These are phyloP conservation scores for Curvularia sp. DNA, from an alignment of 2,329 filamentous ascomycete species.

Conservation along the genomic window DNA sequence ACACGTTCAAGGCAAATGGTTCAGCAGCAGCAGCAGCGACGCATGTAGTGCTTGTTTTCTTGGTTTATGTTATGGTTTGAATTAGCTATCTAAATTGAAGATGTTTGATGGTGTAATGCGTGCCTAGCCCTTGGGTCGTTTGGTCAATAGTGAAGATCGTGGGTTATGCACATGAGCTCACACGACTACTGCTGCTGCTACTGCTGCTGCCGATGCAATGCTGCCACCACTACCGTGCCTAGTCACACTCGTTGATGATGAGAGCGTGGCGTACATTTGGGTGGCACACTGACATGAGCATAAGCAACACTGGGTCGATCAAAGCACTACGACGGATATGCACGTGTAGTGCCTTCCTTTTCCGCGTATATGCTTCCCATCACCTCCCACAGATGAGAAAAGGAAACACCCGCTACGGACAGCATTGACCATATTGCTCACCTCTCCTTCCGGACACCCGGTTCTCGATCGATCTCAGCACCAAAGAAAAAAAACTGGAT, in stretches of 20 bases:
- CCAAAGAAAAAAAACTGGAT: neutral
- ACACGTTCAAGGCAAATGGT: slow-evolving; percentile 25
- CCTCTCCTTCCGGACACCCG: slow-evolving; percentile 1
- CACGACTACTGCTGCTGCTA: neutral
- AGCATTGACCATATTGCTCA: neutral
- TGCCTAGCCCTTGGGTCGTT: neutral
- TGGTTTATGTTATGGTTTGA: slow-evolving; percentile 8
- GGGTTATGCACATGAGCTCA: neutral
- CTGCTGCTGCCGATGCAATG: neutral
- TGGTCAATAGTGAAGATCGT: neutral
- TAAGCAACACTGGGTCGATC: slow-evolving; percentile 8
- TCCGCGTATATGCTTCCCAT: slow-evolving; percentile 1
- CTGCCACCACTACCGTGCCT: neutral
- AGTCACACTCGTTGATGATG: neutral
- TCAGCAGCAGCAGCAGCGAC: slow-evolving; percentile 11
- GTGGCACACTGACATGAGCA: slow-evolving; percentile 3
- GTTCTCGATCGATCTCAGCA: slow-evolving; percentile 2
- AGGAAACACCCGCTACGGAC: neutral
- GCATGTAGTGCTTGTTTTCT: slow-evolving; percentile 16
- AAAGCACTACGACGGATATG: slow-evolving; percentile 11
- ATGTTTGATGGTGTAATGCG: slow-evolving; percentile 21
- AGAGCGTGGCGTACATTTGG: slow-evolving; percentile 1
- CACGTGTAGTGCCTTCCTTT: slow-evolving; percentile 16
- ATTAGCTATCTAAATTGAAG: slow-evolving; percentile 24
- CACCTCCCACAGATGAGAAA: slow-evolving; percentile 1